phyloP scores from a whole-genome alignment of 176 grass and related monocot species.

The barley (Hordeum vulgare) region DNA sequence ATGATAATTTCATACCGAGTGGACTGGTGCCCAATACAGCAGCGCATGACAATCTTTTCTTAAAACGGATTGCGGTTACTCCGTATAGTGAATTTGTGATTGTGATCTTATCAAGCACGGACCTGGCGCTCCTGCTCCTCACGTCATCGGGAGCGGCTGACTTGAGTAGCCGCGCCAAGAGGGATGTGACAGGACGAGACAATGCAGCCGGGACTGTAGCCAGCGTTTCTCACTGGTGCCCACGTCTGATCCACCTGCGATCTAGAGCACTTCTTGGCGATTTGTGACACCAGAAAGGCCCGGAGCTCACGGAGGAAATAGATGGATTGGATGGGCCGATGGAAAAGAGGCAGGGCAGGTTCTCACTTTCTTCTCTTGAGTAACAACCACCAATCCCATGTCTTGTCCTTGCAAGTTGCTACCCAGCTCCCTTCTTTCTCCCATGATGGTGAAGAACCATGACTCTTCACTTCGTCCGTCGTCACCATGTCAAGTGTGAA shows the following conservation, averaged over 20 bases:
- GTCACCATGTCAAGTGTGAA: not conserved
- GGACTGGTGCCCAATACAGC: not conserved
- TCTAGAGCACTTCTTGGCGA: no score
- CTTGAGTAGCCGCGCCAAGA: not conserved
- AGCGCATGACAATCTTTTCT: not conserved
- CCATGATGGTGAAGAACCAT: not conserved
- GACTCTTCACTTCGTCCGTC: not conserved
- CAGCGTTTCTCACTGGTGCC: not conserved
- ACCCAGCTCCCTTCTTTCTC: not conserved
- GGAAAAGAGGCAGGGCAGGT: not conserved
- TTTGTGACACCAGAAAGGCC: not conserved
- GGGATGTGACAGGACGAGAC: not conserved
- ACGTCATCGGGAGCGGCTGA: not conserved
- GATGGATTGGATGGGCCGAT: not conserved
- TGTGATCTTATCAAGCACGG: no score
- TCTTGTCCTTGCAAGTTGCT: not conserved
- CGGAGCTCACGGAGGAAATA: not conserved
- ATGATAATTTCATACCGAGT: not conserved
- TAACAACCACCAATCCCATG: not conserved
- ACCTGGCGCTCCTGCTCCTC: not conserved
- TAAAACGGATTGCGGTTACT: not conserved
- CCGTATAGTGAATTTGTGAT: no score
- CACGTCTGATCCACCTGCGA: not conserved
- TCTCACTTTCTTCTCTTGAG: not conserved
- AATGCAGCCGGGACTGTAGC: not conserved